Evolutionary conservation across 139 green algal species (phyloP).

Genomic region (Chlamydomonas asymmetrica): DNA sequence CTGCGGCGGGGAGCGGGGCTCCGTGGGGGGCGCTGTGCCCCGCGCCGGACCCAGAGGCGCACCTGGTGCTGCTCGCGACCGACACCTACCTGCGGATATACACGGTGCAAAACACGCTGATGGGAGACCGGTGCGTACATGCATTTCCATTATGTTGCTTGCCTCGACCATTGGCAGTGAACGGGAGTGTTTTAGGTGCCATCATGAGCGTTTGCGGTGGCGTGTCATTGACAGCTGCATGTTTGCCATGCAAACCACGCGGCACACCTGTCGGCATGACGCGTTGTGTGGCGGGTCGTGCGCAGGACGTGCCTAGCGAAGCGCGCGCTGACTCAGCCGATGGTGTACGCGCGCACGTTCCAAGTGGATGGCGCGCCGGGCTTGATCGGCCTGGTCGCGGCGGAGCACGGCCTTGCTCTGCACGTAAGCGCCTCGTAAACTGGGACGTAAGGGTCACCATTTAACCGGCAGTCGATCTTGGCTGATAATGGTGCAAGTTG

Average conservation of each 20-base stretch:
- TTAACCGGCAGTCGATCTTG: background rate
- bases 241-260: too few species aligned
- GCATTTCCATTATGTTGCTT: too few species aligned
- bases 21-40: background rate
- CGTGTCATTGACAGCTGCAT: too few species aligned
- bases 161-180: too few species aligned
- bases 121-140: constrained; percentile 14
- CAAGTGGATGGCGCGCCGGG: constrained; percentile 23
- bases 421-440: background rate
- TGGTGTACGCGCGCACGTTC: constrained; percentile 26
- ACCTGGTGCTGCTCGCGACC: constrained; percentile 30
- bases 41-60: background rate
- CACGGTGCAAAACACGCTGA: constrained; percentile 10
- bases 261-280: too few species aligned
- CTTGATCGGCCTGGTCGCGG: constrained; percentile 23
- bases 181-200: too few species aligned
- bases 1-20: background rate
- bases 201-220: too few species aligned
- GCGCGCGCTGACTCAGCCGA: background rate
- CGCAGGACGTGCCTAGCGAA: too few species aligned
- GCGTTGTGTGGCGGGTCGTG: too few species aligned
- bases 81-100: constrained; percentile 50
- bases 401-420: constrained; percentile 19
- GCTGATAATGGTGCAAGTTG: background rate
- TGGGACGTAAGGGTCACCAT: background rate